Evolutionary conservation across 169 alveolate genomes (phyloP).

Genomic region (Cystoisospora suis): DNA sequence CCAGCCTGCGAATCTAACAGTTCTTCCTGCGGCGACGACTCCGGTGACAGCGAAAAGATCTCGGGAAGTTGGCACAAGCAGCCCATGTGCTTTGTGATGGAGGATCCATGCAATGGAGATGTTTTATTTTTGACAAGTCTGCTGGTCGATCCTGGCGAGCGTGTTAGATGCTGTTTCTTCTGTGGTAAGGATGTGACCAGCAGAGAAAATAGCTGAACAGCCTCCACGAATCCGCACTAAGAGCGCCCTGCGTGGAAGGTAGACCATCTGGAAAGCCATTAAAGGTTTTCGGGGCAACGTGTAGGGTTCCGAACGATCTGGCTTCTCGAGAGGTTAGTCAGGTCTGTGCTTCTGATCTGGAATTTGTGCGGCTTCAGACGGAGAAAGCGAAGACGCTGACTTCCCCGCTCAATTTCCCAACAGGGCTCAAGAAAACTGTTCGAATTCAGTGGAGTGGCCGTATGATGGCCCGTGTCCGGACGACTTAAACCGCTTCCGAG

Average conservation of each 20-base stretch:
- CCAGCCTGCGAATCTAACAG: too few relatives aligned
- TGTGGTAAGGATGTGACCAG: too few relatives aligned
- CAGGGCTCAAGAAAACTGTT: neutral
- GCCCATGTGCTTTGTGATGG: neutral
- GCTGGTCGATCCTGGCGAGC: neutral
- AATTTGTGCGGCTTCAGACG: neutral
- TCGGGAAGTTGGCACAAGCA: neutral
- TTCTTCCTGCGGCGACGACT: too few relatives aligned
- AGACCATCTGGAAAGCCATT: too few relatives aligned
- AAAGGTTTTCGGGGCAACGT: too few relatives aligned
- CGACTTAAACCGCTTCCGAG: neutral
- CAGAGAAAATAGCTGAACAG: too few relatives aligned
- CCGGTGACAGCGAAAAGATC: too few relatives aligned
- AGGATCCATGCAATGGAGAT: conserved; percentile 11
- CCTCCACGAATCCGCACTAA: too few relatives aligned
- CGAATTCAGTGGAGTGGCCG: conserved; percentile 16
- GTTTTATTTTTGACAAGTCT: neutral
- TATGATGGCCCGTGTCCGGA: neutral
- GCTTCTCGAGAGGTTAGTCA: too few relatives aligned
- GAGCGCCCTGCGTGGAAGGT: too few relatives aligned
- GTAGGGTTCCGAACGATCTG: too few relatives aligned
- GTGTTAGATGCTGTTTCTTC: conserved; percentile 9
- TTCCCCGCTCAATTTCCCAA: neutral
- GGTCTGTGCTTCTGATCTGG: neutral
- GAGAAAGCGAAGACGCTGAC: conserved; percentile 24